Evolutionary conservation across 768 basidiomycete genomes (phyloP).

Genomic region (Chalciporus sphaerocephalus): DNA sequence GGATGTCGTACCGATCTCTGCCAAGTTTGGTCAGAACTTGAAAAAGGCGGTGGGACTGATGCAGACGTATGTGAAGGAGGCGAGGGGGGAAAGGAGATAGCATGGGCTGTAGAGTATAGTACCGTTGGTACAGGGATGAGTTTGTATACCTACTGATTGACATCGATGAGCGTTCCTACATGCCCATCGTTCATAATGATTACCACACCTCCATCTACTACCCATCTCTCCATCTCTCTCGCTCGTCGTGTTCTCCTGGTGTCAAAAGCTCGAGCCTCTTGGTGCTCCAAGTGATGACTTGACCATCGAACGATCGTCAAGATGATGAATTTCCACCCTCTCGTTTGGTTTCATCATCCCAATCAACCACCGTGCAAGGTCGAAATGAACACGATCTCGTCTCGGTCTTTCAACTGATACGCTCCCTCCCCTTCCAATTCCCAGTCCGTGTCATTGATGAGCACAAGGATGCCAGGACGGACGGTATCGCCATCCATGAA

Average conservation of each 20-base stretch:
- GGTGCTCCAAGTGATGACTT: background rate
- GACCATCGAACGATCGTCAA: background rate
- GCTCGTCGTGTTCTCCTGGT: background rate
- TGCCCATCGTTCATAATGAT: background rate
- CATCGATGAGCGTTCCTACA: background rate
- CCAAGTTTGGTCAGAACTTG: constrained; percentile 83
- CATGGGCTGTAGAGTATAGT: background rate
- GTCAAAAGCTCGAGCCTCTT: background rate
- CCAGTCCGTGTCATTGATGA: constrained; percentile 98
- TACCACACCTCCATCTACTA: background rate
- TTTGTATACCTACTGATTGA: constrained; percentile 1
- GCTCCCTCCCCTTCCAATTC: constrained; percentile 93
- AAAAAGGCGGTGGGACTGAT: constrained; percentile 63
- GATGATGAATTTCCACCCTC: background rate
- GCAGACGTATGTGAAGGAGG: constrained; percentile 58
- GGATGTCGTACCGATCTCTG: constrained; percentile 79
- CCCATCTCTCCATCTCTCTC: background rate
- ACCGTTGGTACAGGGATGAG: background rate
- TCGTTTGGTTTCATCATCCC: constrained; percentile 42
- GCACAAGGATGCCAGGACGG: constrained; percentile 91
- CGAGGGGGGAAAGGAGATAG: constrained; percentile 23
- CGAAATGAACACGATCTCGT: constrained; percentile 95
- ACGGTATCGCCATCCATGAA: constrained; percentile 86
- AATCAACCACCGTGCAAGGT: constrained; percentile 70
- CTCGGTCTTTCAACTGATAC: constrained; percentile 69